Percentiles rank a stretch among this genome's conserved stretches.
These are phyloP conservation scores for Proliferodiscus dingleyae DNA, from an alignment of 2,329 filamentous ascomycete species.

Conservation along the genomic window DNA sequence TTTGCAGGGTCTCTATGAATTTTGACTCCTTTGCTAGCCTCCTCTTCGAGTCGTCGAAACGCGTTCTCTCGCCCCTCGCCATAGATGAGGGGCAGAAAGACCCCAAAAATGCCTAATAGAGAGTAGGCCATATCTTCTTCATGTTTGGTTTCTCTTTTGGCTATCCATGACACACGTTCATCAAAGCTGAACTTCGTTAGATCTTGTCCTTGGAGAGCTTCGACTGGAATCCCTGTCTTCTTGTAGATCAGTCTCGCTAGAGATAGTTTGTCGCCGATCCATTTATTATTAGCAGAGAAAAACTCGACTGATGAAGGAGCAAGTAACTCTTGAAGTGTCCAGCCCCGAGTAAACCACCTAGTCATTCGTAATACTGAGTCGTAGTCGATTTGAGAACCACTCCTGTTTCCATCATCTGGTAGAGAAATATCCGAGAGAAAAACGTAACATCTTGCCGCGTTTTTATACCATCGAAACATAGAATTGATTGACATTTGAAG, in stretches of 20 bases:
- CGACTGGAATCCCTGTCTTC: constrained; percentile 11
- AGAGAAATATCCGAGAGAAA: constrained; percentile 13
- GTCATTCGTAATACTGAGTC: too few relatives aligned
- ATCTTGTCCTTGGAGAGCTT: constrained; percentile 11
- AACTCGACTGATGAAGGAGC: constrained; percentile 16
- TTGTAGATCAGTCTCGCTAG: constrained; percentile 9
- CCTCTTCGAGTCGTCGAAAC: constrained; percentile 31
- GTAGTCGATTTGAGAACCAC: too few relatives aligned
- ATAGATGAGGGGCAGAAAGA: constrained; percentile 41
- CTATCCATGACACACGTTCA: constrained; percentile 31
- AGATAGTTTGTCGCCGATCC: constrained; percentile 11
- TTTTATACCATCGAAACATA: constrained; percentile 23
- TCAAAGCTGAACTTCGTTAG: constrained; percentile 26
- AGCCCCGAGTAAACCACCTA: too few relatives aligned
- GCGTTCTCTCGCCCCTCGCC: constrained; percentile 31
- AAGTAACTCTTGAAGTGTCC: too few relatives aligned
- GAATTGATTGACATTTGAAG: too few relatives aligned
- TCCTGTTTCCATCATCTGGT: too few relatives aligned
- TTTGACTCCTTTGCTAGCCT: constrained; percentile 32
- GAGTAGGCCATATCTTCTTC: constrained; percentile 36
- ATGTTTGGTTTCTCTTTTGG: constrained; percentile 32
- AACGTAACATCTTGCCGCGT: constrained; percentile 19
- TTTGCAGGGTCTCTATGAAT: too few relatives aligned
- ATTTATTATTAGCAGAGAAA: constrained; percentile 8
- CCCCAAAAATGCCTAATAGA: constrained; percentile 39